Conservation (phyloP, 2,329 filamentous ascomycete species). For the Pseudogymnoascus verrucosus region DNA sequence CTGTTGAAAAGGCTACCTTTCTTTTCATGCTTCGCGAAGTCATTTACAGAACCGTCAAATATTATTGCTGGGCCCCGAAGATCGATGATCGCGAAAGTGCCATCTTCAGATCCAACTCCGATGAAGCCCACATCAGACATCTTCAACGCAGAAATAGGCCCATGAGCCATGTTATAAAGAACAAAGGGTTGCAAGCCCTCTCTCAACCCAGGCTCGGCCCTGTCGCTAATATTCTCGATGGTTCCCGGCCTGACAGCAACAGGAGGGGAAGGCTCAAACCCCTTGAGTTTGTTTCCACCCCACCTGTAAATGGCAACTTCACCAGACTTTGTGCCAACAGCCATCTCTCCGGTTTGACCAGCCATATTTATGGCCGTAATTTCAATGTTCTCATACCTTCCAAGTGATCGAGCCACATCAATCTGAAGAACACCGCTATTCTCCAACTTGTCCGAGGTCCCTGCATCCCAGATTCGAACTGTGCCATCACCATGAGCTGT, state of each 20-base stretch:
- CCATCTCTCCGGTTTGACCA: slow-evolving; percentile 74
- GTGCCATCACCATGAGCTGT: slow-evolving; percentile 87
- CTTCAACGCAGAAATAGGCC: slow-evolving; percentile 68
- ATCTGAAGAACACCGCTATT: slow-evolving; percentile 76
- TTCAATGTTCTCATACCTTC: slow-evolving; percentile 67
- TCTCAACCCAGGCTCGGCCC: slow-evolving; percentile 64
- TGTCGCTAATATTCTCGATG: slow-evolving; percentile 64
- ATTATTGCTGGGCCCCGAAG: slow-evolving; percentile 81
- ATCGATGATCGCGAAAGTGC: slow-evolving; percentile 75
- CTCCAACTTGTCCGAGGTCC: slow-evolving; percentile 88
- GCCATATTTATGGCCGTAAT: slow-evolving; percentile 75
- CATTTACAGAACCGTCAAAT: slow-evolving; percentile 61
- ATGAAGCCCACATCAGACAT: slow-evolving; percentile 93
- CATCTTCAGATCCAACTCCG: slow-evolving; percentile 75
- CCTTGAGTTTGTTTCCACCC: slow-evolving; percentile 69
- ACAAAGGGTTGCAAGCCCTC: slow-evolving; percentile 75
- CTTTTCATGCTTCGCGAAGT: slow-evolving; percentile 71
- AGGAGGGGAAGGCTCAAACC: slow-evolving; percentile 48
- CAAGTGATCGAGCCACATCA: slow-evolving; percentile 75
- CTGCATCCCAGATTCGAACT: slow-evolving; percentile 86
- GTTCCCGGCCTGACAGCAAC: slow-evolving; percentile 55
- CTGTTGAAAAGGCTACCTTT: slow-evolving; percentile 61
- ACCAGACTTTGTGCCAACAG: slow-evolving; percentile 71
- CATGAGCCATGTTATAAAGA: slow-evolving; percentile 76
- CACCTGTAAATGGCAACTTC: slow-evolving; percentile 83